Conservation (phyloP, 2,329 filamentous ascomycete genomes). For the Curvularia sp. region DNA sequence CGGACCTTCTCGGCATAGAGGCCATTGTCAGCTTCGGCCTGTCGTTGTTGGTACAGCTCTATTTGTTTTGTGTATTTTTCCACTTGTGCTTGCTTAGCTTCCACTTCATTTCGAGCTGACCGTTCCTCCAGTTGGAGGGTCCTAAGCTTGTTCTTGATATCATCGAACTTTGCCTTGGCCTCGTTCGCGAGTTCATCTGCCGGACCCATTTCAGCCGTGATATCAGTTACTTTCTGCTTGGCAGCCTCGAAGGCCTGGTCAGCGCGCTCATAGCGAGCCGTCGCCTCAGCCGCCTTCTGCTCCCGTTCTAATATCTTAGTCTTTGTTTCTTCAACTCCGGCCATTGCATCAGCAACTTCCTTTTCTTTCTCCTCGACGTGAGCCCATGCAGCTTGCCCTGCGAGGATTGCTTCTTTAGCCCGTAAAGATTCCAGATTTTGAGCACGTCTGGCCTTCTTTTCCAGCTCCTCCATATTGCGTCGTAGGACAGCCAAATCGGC, state of each 20-base stretch:
- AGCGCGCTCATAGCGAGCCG: constrained; percentile 53
- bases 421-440: constrained; percentile 71
- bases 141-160: constrained; percentile 61
- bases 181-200: constrained; percentile 57
- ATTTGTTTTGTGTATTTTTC: constrained; percentile 56
- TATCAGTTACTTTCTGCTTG: constrained; percentile 41
- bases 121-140: constrained; percentile 67
- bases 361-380: constrained; percentile 81
- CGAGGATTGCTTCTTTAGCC: constrained; percentile 64
- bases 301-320: constrained; percentile 59
- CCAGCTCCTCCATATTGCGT: constrained; percentile 65
- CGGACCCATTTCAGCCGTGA: constrained; percentile 49
- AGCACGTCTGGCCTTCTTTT: constrained; percentile 68
- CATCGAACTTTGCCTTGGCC: constrained; percentile 61
- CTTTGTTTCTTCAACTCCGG: constrained; percentile 45
- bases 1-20: constrained; percentile 67
- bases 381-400: constrained; percentile 80
- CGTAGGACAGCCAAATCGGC: constrained; percentile 70
- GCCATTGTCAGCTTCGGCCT: constrained; percentile 70
- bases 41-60: constrained; percentile 63
- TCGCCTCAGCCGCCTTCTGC: constrained; percentile 54
- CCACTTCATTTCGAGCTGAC: constrained; percentile 66
- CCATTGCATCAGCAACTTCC: constrained; percentile 36
- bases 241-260: constrained; percentile 51
- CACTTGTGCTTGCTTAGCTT: constrained; percentile 57